These are phyloP conservation scores for Globisporangium camurandrum DNA, from an alignment of 352 stramenopile genomes.

Conservation along the genomic window DNA sequence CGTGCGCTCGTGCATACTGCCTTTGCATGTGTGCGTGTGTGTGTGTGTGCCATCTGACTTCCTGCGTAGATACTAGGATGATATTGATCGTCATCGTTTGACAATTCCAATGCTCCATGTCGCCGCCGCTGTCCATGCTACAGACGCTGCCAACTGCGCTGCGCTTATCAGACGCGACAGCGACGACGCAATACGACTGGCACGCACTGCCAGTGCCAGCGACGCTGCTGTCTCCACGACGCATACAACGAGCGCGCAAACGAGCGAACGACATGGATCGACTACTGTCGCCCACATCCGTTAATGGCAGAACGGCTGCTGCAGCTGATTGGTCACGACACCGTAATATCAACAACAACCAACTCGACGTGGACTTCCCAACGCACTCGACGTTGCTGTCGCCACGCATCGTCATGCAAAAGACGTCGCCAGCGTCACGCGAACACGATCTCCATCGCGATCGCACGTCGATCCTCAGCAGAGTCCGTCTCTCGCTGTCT, in stretches of 20 bases:
- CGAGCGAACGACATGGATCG: neutral
- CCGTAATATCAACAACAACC: too few relatives aligned
- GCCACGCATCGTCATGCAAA: neutral
- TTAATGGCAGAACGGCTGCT: too few relatives aligned
- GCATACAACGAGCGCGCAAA: slow-evolving; percentile 1
- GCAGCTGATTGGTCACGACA: too few relatives aligned
- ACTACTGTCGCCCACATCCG: too few relatives aligned
- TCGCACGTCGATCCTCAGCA: slow-evolving; percentile 24
- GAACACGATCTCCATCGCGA: slow-evolving; percentile 26
- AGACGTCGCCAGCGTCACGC: slow-evolving; percentile 9
- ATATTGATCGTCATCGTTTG: neutral
- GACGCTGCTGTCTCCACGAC: slow-evolving; percentile 1
- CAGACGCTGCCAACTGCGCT: slow-evolving; percentile 42
- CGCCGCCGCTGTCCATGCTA: neutral
- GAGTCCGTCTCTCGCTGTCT: slow-evolving; percentile 11
- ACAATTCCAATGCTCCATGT: neutral
- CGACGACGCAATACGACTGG: slow-evolving; percentile 26
- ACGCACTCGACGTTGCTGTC: neutral
- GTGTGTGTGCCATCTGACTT: too few relatives aligned
- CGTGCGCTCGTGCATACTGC: neutral
- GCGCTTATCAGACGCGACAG: slow-evolving; percentile 17
- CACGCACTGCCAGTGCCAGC: slow-evolving; percentile 12
- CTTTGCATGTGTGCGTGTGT: neutral
- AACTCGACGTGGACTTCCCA: neutral
- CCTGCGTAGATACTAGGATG: too few relatives aligned